phyloP scores from a whole-genome alignment of 73 alveolate genomes.

The Stentor coeruleus region DNA sequence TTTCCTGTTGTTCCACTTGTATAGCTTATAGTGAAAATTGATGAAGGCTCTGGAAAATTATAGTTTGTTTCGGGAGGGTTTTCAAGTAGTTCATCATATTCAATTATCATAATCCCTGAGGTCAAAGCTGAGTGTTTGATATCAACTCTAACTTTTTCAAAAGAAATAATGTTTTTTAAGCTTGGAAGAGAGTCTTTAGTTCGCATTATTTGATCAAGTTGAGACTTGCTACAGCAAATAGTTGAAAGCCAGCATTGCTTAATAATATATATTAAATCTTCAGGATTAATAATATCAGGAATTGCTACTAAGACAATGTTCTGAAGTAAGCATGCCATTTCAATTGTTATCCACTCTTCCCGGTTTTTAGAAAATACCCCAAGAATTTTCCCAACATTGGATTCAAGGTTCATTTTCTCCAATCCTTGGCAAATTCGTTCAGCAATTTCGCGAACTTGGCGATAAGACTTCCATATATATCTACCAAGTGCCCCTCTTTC shows the following conservation, averaged over 20 bases:
- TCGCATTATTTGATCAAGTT: background rate
- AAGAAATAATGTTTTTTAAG: background rate
- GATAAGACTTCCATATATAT: background rate
- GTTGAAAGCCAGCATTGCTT: background rate
- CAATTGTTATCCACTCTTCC: constrained; percentile 74
- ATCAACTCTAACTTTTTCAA: background rate
- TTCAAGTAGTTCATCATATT: background rate
- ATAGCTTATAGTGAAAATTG: constrained; percentile 62
- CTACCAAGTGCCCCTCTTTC: background rate
- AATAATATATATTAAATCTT: background rate
- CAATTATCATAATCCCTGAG: background rate
- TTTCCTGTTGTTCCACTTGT: constrained; percentile 91
- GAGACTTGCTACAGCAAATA: background rate
- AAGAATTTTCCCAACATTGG: too few relatives aligned
- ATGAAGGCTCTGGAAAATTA: constrained; percentile 20
- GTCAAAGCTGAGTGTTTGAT: background rate
- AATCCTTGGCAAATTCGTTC: too few relatives aligned
- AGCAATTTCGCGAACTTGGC: too few relatives aligned
- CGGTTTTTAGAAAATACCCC: constrained; percentile 77
- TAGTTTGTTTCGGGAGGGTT: background rate
- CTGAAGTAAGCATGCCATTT: constrained; percentile 52
- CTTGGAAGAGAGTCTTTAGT: too few relatives aligned
- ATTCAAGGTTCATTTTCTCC: too few relatives aligned
- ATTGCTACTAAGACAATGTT: constrained; percentile 72
- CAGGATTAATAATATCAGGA: constrained; percentile 88